A percentile compares a stretch with the other conserved stretches of the same genome.
These are phyloP conservation scores for Cutaneotrichosporon curvatum DNA, from an alignment of 1,284 basidiomycete species.

Conservation along the genomic window DNA sequence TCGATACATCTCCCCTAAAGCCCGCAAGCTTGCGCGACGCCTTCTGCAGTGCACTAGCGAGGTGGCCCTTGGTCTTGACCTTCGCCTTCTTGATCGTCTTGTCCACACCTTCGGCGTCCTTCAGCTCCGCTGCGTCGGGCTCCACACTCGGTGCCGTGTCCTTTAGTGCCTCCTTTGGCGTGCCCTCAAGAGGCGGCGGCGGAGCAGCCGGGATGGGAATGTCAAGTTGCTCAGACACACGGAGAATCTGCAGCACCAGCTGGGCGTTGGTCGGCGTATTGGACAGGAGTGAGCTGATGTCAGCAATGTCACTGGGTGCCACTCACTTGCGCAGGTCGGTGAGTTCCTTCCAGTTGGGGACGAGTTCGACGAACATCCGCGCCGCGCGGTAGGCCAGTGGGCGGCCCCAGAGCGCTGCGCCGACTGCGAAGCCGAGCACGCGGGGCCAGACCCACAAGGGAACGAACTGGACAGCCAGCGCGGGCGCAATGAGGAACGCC, in stretches of 20 bases:
- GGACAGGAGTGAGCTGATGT: slow-evolving; percentile 47
- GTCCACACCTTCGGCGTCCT: background rate
- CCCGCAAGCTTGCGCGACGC: slow-evolving; percentile 2
- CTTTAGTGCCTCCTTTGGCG: background rate
- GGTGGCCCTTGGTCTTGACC: background rate
- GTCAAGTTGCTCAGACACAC: background rate
- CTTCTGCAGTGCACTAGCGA: slow-evolving; percentile 7
- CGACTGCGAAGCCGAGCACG: slow-evolving; percentile 48
- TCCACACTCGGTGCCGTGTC: background rate
- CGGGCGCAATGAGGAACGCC: slow-evolving; percentile 40
- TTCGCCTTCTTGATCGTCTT: background rate
- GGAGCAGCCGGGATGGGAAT: background rate
- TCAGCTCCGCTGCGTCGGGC: background rate
- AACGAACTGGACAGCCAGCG: slow-evolving; percentile 47
- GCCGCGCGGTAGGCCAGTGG: slow-evolving; percentile 48
- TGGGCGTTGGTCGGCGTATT: slow-evolving; percentile 56
- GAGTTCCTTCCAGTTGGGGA: slow-evolving; percentile 51
- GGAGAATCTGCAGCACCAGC: slow-evolving; percentile 48
- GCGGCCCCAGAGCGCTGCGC: slow-evolving; percentile 53
- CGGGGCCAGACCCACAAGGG: slow-evolving; percentile 49
- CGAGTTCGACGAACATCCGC: slow-evolving; percentile 46
- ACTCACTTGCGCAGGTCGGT: slow-evolving; percentile 36
- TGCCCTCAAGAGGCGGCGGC: background rate
- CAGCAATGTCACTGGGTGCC: slow-evolving; percentile 9
- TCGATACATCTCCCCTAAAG: slow-evolving; percentile 5